These are phyloP conservation scores for Cutaneotrichosporon sp. DNA, from an alignment of 1,284 basidiomycete species.

Conservation along the genomic window DNA sequence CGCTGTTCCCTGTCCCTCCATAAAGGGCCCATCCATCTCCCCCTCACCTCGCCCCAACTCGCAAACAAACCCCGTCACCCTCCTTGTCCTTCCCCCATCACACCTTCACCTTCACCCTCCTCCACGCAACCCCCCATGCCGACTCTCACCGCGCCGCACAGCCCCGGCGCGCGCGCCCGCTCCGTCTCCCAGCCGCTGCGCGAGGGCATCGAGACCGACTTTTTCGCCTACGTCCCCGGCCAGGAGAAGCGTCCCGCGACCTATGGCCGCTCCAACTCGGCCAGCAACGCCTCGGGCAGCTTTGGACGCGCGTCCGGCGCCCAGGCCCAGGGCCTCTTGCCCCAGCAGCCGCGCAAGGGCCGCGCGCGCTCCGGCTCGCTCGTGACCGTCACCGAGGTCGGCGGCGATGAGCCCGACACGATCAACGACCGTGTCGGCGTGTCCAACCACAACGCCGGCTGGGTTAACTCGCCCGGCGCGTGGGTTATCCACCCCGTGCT, in stretches of 20 bases:
- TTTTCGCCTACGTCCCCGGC: conserved; percentile 18
- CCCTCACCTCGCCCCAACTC: not conserved
- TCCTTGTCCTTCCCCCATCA: not conserved
- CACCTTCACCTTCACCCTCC: not conserved
- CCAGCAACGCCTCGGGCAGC: conserved; percentile 8
- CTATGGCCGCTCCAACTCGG: conserved; percentile 17
- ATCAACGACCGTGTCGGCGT: conserved; percentile 72
- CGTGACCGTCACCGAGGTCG: conserved; percentile 85
- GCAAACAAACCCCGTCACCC: not conserved
- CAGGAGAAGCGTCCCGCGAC: conserved; percentile 9
- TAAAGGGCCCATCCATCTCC: not conserved
- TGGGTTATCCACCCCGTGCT: conserved; percentile 98
- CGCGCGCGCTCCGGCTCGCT: conserved; percentile 51
- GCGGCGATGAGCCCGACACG: conserved; percentile 73
- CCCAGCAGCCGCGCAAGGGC: conserved; percentile 12
- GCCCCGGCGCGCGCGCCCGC: conserved; percentile 39
- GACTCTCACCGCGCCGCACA: conserved; percentile 37
- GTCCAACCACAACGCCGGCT: conserved; percentile 90
- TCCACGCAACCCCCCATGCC: conserved; percentile 25
- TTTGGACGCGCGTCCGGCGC: conserved; percentile 14
- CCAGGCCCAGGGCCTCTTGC: not conserved
- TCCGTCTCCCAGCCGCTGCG: conserved; percentile 51
- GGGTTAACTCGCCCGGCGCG: conserved; percentile 98
- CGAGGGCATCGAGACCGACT: conserved; percentile 41
- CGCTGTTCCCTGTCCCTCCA: not conserved